Conservation (phyloP, 176 grass and related monocot species). For the Olyra latifolia region DNA sequence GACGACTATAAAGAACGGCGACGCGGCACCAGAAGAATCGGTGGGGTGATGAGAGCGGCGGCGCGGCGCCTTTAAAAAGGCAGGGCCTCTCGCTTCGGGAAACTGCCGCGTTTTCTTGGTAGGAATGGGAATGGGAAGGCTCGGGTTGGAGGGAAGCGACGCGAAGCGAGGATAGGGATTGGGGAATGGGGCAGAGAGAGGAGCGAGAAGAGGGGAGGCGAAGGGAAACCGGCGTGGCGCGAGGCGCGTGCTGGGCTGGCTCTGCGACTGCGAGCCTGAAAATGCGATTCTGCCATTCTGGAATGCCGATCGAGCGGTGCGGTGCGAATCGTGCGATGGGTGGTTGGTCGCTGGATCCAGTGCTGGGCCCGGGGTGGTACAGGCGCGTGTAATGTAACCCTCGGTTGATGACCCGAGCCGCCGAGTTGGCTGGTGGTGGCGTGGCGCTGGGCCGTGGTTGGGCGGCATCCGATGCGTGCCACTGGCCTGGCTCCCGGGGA, state of each 20-base stretch:
- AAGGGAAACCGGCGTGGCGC: background rate
- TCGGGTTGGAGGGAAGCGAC: background rate
- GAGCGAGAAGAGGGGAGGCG: background rate
- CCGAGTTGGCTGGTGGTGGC: background rate
- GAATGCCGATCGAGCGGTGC: background rate
- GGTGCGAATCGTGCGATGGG: background rate
- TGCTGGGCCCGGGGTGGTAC: background rate
- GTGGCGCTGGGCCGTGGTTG: background rate
- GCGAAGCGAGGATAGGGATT: conserved; percentile 12
- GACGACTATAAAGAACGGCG: conserved; percentile 24
- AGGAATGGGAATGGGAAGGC: background rate
- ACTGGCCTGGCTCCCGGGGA: too few relatives aligned
- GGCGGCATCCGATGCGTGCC: background rate
- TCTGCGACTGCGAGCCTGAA: background rate
- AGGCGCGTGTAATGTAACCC: background rate
- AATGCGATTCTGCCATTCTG: too few relatives aligned
- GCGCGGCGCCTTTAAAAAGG: conserved; percentile 35
- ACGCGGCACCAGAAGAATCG: conserved; percentile 32
- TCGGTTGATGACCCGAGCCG: background rate
- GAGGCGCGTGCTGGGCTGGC: background rate
- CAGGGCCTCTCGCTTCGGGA: background rate
- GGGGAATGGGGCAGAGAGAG: background rate
- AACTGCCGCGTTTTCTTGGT: conserved; percentile 15
- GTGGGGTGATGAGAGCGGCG: conserved; percentile 23
- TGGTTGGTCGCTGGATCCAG: background rate